A percentile compares a stretch with the other conserved stretches of the same genome.
phyloP scores from a whole-genome alignment of 2,329 filamentous ascomycete genomes.

The Ophiosphaerella herpotricha region DNA sequence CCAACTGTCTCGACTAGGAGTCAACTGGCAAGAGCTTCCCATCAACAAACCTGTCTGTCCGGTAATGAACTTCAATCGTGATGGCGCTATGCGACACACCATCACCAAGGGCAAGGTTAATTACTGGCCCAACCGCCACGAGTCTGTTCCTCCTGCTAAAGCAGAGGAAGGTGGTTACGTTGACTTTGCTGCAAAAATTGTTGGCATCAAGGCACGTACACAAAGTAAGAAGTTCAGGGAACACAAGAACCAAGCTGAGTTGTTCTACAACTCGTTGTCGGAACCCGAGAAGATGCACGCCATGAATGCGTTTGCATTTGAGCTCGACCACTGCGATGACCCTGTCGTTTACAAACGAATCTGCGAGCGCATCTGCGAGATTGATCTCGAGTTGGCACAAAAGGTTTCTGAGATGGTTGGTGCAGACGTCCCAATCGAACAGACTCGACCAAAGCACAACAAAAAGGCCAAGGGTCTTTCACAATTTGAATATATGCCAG shows the following conservation, averaged over 20 bases:
- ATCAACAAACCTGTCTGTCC: constrained; percentile 77
- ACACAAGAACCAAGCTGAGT: constrained; percentile 75
- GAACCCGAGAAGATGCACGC: constrained; percentile 69
- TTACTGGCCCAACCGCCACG: constrained; percentile 78
- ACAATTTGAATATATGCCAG: constrained; percentile 69
- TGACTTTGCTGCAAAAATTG: constrained; percentile 68
- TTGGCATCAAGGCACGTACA: constrained; percentile 71
- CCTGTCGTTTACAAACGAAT: constrained; percentile 74
- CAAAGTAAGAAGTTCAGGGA: constrained; percentile 76
- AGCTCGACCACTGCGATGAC: constrained; percentile 82
- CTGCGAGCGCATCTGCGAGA: constrained; percentile 69
- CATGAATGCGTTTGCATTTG: constrained; percentile 66
- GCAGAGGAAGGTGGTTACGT: constrained; percentile 68
- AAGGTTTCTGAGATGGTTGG: constrained; percentile 73
- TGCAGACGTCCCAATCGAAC: constrained; percentile 61
- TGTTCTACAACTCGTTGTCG: constrained; percentile 81
- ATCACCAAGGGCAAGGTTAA: constrained; percentile 76
- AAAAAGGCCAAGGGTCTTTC: constrained; percentile 69
- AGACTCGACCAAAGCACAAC: constrained; percentile 65
- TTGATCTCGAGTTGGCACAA: constrained; percentile 72
- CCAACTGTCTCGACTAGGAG: constrained; percentile 70
- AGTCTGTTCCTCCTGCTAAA: constrained; percentile 65
- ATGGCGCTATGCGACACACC: constrained; percentile 72
- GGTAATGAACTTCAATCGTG: constrained; percentile 76
- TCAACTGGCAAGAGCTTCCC: constrained; percentile 77